A percentile compares a stretch with the other conserved stretches of the same genome.
phyloP scores from a whole-genome alignment of 345 rosid species.

The Turnera subulata region DNA sequence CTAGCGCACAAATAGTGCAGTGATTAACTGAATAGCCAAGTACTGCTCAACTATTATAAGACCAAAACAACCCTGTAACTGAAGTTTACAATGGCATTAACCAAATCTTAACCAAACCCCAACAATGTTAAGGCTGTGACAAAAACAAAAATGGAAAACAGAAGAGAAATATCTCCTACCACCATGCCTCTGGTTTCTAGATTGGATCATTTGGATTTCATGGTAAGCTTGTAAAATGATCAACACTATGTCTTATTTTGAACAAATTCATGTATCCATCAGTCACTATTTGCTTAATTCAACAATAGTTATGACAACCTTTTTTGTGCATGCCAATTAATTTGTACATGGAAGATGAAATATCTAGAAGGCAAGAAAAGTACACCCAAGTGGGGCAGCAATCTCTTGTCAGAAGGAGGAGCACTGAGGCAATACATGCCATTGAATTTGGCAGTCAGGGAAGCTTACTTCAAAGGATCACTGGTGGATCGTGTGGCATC shows the following conservation, averaged over 20 bases:
- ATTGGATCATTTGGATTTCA: conserved; percentile 70
- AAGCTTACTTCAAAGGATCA: conserved; percentile 71
- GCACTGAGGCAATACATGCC: conserved; percentile 31
- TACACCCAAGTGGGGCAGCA: conserved; percentile 36
- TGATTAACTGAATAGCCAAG: too few species aligned
- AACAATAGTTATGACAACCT: background rate
- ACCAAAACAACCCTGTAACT: too few species aligned
- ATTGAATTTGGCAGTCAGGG: conserved; percentile 48
- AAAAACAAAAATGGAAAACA: conserved; percentile 45
- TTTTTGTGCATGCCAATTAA: background rate
- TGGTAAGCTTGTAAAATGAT: conserved; percentile 32
- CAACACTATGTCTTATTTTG: too few species aligned
- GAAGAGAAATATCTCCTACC: conserved; percentile 33
- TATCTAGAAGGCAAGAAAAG: conserved; percentile 52
- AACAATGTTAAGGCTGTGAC: background rate
- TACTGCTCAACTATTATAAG: too few species aligned
- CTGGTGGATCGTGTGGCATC: conserved; percentile 60
- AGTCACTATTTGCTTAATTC: too few species aligned
- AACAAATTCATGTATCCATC: too few species aligned
- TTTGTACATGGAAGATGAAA: conserved; percentile 44
- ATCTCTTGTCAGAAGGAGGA: background rate
- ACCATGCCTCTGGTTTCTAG: conserved; percentile 53
- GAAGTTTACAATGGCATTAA: background rate
- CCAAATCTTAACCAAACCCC: background rate
- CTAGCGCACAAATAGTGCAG: background rate